These are phyloP conservation scores for Backusella morwellensis DNA, from an alignment of 192 early-diverging fungal species.

Conservation along the genomic window DNA sequence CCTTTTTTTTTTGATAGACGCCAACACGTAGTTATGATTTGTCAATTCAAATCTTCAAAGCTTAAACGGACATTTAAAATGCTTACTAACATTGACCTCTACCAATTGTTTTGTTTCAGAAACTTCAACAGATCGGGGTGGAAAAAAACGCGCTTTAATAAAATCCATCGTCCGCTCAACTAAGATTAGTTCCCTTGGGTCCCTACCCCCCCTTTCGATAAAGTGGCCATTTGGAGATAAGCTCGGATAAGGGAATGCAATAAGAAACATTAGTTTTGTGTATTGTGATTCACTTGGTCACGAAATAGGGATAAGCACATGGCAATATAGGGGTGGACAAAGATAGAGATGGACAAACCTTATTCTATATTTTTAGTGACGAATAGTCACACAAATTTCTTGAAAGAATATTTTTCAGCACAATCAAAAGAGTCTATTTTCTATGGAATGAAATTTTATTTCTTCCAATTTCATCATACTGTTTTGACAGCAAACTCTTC, in stretches of 20 bases:
- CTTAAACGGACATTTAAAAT: slow-evolving; percentile 1
- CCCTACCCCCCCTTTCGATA: not conserved
- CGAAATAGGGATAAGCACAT: not conserved
- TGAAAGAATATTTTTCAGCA: not conserved
- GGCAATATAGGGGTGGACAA: not conserved
- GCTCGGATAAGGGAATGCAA: not conserved
- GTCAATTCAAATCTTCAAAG: not conserved
- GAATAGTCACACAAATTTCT: not conserved
- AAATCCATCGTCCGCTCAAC: not conserved
- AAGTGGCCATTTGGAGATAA: not conserved
- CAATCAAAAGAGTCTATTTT: not conserved
- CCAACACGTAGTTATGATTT: not conserved
- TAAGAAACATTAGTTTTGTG: too few species aligned
- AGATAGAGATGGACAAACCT: not conserved
- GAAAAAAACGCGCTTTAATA: not conserved
- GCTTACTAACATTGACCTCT: not conserved
- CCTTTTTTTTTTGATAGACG: slow-evolving; percentile 2
- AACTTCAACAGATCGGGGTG: not conserved
- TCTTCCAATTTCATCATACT: not conserved
- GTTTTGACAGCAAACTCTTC: not conserved
- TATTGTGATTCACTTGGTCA: too few species aligned
- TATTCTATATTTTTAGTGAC: not conserved
- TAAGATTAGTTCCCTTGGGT: not conserved
- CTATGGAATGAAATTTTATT: not conserved
- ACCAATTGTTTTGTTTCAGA: not conserved